Evolutionary conservation across 345 rosid species (phyloP).

Genomic region (Noccaea bulbosa): DNA sequence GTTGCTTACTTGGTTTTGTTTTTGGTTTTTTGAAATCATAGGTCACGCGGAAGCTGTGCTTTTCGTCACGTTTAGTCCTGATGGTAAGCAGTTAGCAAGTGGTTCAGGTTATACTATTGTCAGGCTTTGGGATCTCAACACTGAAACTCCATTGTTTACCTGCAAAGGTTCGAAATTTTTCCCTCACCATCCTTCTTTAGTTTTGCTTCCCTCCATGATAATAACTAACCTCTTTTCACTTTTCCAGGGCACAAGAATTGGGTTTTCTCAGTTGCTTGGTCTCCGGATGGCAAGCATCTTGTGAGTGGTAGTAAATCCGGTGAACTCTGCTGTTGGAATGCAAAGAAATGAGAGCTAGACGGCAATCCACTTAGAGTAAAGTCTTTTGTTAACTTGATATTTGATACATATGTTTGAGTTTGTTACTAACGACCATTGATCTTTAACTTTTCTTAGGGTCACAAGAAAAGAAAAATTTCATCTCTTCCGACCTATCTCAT

Average conservation of each 20-base stretch:
- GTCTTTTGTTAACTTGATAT: slow-evolving; percentile 8
- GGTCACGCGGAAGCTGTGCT: slow-evolving; percentile 93
- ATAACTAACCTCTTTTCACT: too few species aligned
- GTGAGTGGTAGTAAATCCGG: slow-evolving; percentile 92
- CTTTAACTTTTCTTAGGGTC: slow-evolving; percentile 62
- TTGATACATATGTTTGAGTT: neutral
- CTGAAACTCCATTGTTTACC: slow-evolving; percentile 91
- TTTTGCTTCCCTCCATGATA: too few species aligned
- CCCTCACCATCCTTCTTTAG: neutral
- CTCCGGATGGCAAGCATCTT: slow-evolving; percentile 90
- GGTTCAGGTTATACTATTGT: slow-evolving; percentile 97
- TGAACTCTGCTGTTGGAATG: slow-evolving; percentile 85
- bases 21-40: slow-evolving; percentile 11
- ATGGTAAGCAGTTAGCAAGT: slow-evolving; percentile 92
- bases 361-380: slow-evolving; percentile 71
- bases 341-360: slow-evolving; percentile 72
- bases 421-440: slow-evolving; percentile 1
- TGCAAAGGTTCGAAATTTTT: slow-evolving; percentile 65
- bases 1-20: too few species aligned
- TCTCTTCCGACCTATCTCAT: too few species aligned
- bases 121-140: slow-evolving; percentile 90
- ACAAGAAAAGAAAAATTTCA: slow-evolving; percentile 34
- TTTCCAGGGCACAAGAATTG: slow-evolving; percentile 91
- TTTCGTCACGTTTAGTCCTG: slow-evolving; percentile 92
- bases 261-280: slow-evolving; percentile 96